Base-by-base conservation (phyloP, 148 eudicot species). In the Camellia granthamiana region DNA sequence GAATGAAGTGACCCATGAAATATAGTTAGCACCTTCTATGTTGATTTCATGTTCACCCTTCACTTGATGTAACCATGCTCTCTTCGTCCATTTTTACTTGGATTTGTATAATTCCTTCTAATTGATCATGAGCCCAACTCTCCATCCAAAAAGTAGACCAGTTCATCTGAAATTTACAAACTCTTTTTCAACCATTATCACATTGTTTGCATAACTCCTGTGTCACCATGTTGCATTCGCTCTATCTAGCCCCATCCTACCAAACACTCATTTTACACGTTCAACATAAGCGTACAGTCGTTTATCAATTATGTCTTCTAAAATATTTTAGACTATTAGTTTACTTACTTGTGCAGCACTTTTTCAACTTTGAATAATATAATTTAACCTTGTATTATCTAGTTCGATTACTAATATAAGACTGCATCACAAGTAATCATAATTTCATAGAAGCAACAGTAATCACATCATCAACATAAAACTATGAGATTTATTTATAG, bases 1-100 rank as follows among this genome's bases (percentile, higher is more conserved):
- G 30, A 66, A 78, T 76, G 41, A 47, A 44, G 7, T 54, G 66
- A 14, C 69, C 60, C 78, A 68, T 12, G 68, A 43, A 55, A 55
- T 19, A 43, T 2, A 21, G 41, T 30, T 62, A 15, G 30, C 13
- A 63, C 71, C 6, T 74, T 30, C 46, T 49, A 12, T 64, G 4
- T 68, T 77, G 49, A 67, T 78, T 78, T 66, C 41, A 42, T 68
- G 61, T 5, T 42, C 47, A 14, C 2, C 3, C 21, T 21, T 74
- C 12, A 23, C 63, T 65, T 30, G 6, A 66, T 42, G 8, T 73
- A 30, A 30, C 13, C 42, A 7, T 66, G 42, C 23, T 66, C 70
- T 66, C 44, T 59, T 59, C 43, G 30, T 75, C 63, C 10, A 16
- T 19, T 9, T 15, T 38, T 16, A 42, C 7, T 2, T 46, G 71